Evolutionary conservation across 2,329 filamentous ascomycete genomes (phyloP).

Genomic region (Hypoxylon sp.): DNA sequence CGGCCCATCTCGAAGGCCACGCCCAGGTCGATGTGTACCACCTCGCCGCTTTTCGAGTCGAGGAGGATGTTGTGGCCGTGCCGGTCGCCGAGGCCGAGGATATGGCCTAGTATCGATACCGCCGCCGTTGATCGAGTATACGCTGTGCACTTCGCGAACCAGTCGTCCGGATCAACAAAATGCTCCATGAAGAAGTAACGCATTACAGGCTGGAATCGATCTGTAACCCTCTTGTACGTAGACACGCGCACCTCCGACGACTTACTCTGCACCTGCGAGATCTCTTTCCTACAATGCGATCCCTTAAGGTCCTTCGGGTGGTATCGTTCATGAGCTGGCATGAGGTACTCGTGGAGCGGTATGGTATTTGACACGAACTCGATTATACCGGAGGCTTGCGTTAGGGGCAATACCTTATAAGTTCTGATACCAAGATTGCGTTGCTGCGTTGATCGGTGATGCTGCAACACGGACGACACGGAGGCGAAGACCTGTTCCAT

Average conservation of each 20-base stretch:
- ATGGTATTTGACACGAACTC: constrained; percentile 96
- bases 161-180: constrained; percentile 93
- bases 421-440: constrained; percentile 90
- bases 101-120: constrained; percentile 92
- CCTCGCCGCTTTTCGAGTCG: constrained; percentile 88
- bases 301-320: constrained; percentile 84
- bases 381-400: constrained; percentile 85
- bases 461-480: constrained; percentile 87
- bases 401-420: constrained; percentile 95
- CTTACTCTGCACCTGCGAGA: constrained; percentile 74
- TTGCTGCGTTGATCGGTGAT: constrained; percentile 86
- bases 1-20: constrained; percentile 97
- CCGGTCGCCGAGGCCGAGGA: constrained; percentile 90
- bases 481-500: constrained; percentile 99
- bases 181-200: constrained; percentile 97
- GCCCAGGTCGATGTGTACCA: constrained; percentile 95
- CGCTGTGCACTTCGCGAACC: constrained; percentile 87
- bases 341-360: constrained; percentile 88
- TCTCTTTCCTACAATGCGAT: constrained; percentile 78
- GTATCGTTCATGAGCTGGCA: constrained; percentile 88
- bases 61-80: constrained; percentile 97
- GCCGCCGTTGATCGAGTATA: constrained; percentile 94
- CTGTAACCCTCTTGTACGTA: constrained; percentile 79
- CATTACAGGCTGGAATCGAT: constrained; percentile 91
- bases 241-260: constrained; percentile 74